phyloP scores from a whole-genome alignment of 2,329 filamentous ascomycete species.

The Furcasterigmium furcatum region DNA sequence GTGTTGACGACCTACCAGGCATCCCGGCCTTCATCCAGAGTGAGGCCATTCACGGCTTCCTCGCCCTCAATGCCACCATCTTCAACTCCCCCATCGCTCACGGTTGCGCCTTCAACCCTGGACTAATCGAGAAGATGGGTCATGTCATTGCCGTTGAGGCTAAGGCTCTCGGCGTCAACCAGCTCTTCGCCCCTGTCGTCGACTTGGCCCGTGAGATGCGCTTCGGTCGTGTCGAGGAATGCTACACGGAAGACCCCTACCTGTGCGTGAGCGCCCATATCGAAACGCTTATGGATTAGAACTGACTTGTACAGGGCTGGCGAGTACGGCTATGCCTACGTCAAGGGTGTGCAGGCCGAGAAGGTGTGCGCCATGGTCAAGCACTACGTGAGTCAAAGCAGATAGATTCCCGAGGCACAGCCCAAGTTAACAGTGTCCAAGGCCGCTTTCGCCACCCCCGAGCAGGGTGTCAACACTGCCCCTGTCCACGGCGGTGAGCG shows the following conservation, averaged over 20 bases:
- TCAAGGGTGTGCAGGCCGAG: constrained; percentile 56
- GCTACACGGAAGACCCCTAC: constrained; percentile 66
- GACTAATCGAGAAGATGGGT: constrained; percentile 64
- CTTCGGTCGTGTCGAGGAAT: constrained; percentile 73
- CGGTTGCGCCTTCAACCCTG: constrained; percentile 67
- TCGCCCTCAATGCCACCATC: constrained; percentile 71
- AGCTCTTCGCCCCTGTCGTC: constrained; percentile 68
- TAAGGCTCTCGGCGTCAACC: constrained; percentile 65
- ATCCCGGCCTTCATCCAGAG: constrained; percentile 73
- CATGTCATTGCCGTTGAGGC: constrained; percentile 63
- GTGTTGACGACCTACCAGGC: constrained; percentile 54
- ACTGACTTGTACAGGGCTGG: constrained; percentile 38
- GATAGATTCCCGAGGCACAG: no score
- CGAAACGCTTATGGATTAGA: background rate
- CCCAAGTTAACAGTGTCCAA: no score
- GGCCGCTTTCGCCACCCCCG: constrained; percentile 62
- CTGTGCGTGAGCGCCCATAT: constrained; percentile 32
- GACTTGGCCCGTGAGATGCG: constrained; percentile 70
- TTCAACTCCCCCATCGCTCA: constrained; percentile 76
- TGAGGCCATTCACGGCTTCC: constrained; percentile 71
- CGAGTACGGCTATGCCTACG: constrained; percentile 60
- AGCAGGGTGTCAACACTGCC: constrained; percentile 70
- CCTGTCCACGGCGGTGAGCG: constrained; percentile 51
- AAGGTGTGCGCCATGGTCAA: constrained; percentile 72
- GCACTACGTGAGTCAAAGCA: constrained; percentile 53